Evolutionary conservation across 1,284 basidiomycete genomes (phyloP).

Genomic region (Naganishia sp.): DNA sequence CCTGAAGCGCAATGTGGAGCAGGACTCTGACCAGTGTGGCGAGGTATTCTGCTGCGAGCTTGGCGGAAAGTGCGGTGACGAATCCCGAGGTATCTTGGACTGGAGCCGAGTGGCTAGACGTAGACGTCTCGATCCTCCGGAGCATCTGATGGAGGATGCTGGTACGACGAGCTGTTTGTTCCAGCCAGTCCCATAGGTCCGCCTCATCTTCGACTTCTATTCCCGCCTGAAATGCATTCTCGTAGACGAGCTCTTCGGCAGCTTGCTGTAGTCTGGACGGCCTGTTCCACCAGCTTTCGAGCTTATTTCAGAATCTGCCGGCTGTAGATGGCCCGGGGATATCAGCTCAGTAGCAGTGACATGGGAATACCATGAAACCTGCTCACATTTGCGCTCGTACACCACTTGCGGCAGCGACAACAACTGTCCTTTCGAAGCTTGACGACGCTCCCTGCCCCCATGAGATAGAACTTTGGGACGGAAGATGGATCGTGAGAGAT

Average conservation of each 20-base stretch:
- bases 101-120: too few species aligned
- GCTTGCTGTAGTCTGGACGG: background rate
- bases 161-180: background rate
- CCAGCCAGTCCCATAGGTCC: slow-evolving; percentile 1
- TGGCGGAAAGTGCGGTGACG: background rate
- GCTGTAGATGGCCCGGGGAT: background rate
- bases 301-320: background rate
- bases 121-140: background rate
- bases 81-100: too few species aligned
- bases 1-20: too few species aligned
- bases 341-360: background rate
- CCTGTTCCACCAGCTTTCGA: slow-evolving; percentile 16
- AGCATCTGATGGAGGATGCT: slow-evolving; percentile 7
- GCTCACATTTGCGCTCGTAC: background rate
- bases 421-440: background rate
- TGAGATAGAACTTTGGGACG: background rate
- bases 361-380: background rate
- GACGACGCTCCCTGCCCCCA: background rate
- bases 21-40: background rate
- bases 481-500: background rate
- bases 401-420: slow-evolving; percentile 4
- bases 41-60: slow-evolving; percentile 2
- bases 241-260: background rate
- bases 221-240: background rate
- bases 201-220: too few species aligned